Conservation (phyloP, 768 basidiomycete genomes). For the Agaricus bisporus region DNA sequence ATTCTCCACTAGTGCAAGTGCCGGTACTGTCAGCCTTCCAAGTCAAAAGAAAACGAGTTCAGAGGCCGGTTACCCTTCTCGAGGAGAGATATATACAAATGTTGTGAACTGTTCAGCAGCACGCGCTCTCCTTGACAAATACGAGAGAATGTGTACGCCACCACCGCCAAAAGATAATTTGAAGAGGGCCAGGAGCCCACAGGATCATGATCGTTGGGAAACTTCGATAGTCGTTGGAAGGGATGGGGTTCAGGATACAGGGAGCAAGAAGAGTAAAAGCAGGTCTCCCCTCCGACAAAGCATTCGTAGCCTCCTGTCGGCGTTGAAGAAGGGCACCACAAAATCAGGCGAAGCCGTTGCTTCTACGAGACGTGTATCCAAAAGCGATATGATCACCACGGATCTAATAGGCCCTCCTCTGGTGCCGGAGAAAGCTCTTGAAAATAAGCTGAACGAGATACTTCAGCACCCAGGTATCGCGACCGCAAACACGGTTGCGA, state of each 20-base stretch:
- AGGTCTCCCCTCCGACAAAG: constrained; percentile 10
- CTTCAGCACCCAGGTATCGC: background rate
- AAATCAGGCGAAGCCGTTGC: constrained; percentile 4
- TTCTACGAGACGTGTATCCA: background rate
- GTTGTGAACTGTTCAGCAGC: background rate
- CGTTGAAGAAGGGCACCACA: constrained; percentile 16
- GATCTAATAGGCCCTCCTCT: background rate
- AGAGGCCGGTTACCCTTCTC: background rate
- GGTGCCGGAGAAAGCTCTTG: background rate
- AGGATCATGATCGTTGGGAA: background rate
- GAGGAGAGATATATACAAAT: background rate
- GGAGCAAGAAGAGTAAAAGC: constrained; percentile 7
- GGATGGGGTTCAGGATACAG: background rate
- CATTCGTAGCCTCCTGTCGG: constrained; percentile 12
- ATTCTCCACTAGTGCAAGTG: background rate
- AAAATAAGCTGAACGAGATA: background rate
- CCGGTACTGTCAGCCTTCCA: background rate
- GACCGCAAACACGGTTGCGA: background rate
- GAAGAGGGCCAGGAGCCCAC: background rate
- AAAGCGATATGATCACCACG: background rate
- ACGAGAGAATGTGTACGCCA: constrained; percentile 3
- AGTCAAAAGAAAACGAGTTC: too few species aligned
- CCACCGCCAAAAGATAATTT: background rate
- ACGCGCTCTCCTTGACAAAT: background rate
- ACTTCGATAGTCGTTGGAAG: background rate